Evolutionary conservation across 116 monocot genomes (phyloP), one percentile per base, ranked within the genome.

Genomic region (Zostera marina): DNA sequence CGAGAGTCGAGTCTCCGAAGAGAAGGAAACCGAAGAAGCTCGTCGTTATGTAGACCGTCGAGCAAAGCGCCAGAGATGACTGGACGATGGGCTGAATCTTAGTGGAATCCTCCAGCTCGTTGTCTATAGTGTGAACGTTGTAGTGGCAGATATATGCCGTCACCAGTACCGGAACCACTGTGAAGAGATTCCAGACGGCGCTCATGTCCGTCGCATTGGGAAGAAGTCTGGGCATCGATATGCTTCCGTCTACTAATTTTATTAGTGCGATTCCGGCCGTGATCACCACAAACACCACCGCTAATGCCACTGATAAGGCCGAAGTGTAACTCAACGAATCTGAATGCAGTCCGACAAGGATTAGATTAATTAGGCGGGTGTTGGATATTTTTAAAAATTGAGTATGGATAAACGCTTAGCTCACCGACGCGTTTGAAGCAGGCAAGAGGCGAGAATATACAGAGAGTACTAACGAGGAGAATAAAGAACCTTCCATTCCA

Each of bases 361-460:
- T 7, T 26, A 17, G 10, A 5, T 25, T 49, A 19, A 60, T 21
- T 22, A 46, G 24, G 14, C 52, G 41, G 6, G 5, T 32, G n/a
- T n/a, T n/a, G n/a, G n/a, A n/a, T n/a, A n/a, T n/a, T n/a, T n/a
- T n/a, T n/a, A n/a, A n/a, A n/a, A 58, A 22, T 9, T 10, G 10
- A 14, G 14, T 47, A n/a, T 47, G 14, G 47, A 19, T 42, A n/a
- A n/a, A n/a, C n/a, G n/a, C n/a, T n/a, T n/a, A 11, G 8, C 66
- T 54, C 66, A 94, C 94, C 94, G 38, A 94, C 64, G 58, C 78
- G 94, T 65, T 84, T 94, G 42, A 94, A 85, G 63, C 73, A 71
- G 64, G 88, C 71, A 38, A 94, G 65, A 9, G 94, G 94, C 60
- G 76, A 66, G 65, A 85, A 79, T 53, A 94, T 62, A 24, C 62